These are phyloP conservation scores for Trichoderma koningiopsis DNA, from an alignment of 2,329 filamentous ascomycete genomes.

Conservation along the genomic window DNA sequence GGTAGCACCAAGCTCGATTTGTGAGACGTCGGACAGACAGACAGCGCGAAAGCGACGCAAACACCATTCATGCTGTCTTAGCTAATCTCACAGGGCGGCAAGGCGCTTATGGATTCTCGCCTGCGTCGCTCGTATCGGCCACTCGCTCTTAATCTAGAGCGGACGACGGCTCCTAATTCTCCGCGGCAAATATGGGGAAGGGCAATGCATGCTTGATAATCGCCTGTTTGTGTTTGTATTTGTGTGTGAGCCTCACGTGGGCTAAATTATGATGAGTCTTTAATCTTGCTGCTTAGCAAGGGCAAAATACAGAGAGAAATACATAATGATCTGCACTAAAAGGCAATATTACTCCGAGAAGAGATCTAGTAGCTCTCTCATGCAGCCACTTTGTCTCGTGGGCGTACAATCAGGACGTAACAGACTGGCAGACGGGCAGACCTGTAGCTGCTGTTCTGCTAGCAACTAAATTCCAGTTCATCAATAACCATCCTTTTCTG, in stretches of 20 bases:
- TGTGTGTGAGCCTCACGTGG: background rate
- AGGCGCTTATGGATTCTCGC: background rate
- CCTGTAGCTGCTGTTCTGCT: background rate
- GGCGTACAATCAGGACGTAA: background rate
- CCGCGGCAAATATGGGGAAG: conserved; percentile 1
- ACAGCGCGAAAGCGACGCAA: background rate
- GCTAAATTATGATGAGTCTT: background rate
- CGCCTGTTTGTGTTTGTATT: background rate
- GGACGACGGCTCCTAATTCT: background rate
- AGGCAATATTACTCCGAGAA: background rate
- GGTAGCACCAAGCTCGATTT: background rate
- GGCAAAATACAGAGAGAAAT: background rate
- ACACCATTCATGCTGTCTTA: background rate
- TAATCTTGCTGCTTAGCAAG: background rate
- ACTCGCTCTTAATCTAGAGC: background rate
- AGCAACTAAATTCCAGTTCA: background rate
- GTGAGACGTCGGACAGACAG: background rate
- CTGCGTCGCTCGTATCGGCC: conserved; percentile 10
- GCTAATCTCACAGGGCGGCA: background rate
- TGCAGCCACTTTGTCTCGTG: background rate
- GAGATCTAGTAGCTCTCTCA: background rate
- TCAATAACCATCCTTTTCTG: background rate
- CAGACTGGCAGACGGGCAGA: background rate
- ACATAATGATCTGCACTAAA: background rate
- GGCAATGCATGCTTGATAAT: background rate